Evolutionary conservation across 345 rosid genomes (phyloP), one percentile per base, ranked within the genome.

Genomic region (Heritiera littoralis): DNA sequence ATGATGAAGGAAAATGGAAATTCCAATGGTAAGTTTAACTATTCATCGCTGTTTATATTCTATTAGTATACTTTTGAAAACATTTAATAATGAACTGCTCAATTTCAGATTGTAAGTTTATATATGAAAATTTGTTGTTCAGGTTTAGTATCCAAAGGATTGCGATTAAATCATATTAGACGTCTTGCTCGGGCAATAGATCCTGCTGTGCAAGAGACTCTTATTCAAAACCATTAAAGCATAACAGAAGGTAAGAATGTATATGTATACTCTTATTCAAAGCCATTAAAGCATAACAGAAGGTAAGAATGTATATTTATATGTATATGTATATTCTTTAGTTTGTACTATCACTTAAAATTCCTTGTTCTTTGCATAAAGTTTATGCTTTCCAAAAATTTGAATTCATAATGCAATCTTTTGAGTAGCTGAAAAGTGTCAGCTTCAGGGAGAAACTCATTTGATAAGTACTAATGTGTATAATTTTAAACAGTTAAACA

Each of bases 141-240:
- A 94, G 98, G 91, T 87, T 80, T 76, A 78, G 75, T 85, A 79
- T 77, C 77, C 9, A 89, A 85, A 81, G 90, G 93, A 43, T 72
- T 96, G 77, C 92, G 97, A 59, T 80, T 92, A 23, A 96, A 81
- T 84, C 95, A 80, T 63, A 84, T 94, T 32, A 96, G 94, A 80
- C 85, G 83, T 78, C 87, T 96, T 32, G 97, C 95, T 14, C 89
- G 99, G 81, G 66, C 88, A 12, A 13, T 76, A 54, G 82, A 74
- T 74, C 79, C 84, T 87, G 69, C 56, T 55, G 74, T 73, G 32
- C 79, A 75, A 76, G 85, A 79, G 78, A 77, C 51, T 81, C 59
- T 74, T 52, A 43, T 60, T 63, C 84, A 84, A 43, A 75, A 75
- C 43, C 73, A 69, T 46, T 86, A 73, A 12, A 81, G 74, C 45